phyloP scores from a whole-genome alignment of 2,329 filamentous ascomycete species.

The Ophiostoma himal-ulmi region DNA sequence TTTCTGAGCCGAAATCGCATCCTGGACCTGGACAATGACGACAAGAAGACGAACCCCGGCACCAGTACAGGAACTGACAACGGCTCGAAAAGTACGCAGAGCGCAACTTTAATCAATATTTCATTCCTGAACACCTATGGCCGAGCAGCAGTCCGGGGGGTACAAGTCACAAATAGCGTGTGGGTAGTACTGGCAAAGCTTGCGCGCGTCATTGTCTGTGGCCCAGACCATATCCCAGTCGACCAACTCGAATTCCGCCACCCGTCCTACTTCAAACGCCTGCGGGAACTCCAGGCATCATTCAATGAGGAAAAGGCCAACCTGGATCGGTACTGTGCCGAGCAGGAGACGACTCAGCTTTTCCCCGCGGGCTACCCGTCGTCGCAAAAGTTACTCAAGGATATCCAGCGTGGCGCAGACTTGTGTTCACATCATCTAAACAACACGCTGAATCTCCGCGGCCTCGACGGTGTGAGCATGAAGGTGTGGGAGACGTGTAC shows the following conservation, averaged over 20 bases:
- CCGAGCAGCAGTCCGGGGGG: background rate
- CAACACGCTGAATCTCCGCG: background rate
- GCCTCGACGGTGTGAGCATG: background rate
- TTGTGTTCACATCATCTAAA: background rate
- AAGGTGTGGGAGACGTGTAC: background rate
- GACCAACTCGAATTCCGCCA: no score
- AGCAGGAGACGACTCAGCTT: background rate
- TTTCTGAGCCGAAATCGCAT: background rate
- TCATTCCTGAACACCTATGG: background rate
- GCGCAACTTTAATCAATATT: background rate
- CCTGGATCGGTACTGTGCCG: background rate
- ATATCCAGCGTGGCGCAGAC: background rate
- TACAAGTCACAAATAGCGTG: background rate
- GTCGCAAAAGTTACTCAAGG: background rate
- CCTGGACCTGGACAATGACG: background rate
- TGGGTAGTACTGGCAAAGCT: constrained; percentile 10
- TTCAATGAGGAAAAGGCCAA: background rate
- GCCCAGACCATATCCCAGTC: background rate
- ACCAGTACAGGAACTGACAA: background rate
- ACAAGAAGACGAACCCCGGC: background rate
- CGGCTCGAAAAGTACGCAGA: background rate
- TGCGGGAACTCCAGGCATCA: background rate
- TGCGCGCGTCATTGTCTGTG: background rate
- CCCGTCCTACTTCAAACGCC: background rate
- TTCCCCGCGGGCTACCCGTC: constrained; percentile 2